phyloP scores from a whole-genome alignment of 2,329 filamentous ascomycete species.

The Aspergillus eucalypticola region DNA sequence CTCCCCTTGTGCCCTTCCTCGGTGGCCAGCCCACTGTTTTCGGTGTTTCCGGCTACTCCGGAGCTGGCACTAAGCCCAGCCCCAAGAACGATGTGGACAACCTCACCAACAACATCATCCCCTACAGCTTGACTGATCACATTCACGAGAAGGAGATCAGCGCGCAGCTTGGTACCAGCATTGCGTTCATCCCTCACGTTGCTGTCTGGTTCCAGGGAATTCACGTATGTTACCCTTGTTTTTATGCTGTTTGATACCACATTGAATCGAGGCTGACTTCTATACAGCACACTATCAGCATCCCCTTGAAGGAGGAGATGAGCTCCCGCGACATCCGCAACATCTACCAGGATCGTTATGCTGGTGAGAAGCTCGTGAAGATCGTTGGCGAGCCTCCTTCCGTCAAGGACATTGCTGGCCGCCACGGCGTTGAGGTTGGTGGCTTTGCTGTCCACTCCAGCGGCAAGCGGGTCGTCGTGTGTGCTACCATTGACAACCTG shows the following conservation, averaged over 20 bases:
- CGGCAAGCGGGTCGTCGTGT: slow-evolving; percentile 91
- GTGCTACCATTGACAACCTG: slow-evolving; percentile 89
- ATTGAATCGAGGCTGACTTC: slow-evolving; percentile 20
- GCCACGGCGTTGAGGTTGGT: slow-evolving; percentile 90
- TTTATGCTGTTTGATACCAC: neutral
- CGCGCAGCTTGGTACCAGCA: slow-evolving; percentile 68
- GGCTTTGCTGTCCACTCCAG: slow-evolving; percentile 90
- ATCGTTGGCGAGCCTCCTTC: slow-evolving; percentile 82
- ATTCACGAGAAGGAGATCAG: slow-evolving; percentile 93
- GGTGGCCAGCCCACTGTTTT: slow-evolving; percentile 80
- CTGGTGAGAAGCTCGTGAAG: slow-evolving; percentile 93
- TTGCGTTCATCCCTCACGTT: slow-evolving; percentile 91
- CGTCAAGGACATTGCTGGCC: slow-evolving; percentile 80
- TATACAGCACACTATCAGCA: slow-evolving; percentile 75
- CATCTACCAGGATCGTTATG: slow-evolving; percentile 93
- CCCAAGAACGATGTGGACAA: slow-evolving; percentile 88
- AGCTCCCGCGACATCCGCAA: slow-evolving; percentile 88
- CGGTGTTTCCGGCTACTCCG: slow-evolving; percentile 90
- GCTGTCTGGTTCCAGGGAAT: slow-evolving; percentile 98
- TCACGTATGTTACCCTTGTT: slow-evolving; percentile 50
- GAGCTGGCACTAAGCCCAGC: slow-evolving; percentile 89
- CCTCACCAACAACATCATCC: slow-evolving; percentile 83
- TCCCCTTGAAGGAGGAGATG: slow-evolving; percentile 84
- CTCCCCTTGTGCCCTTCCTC: slow-evolving; percentile 76
- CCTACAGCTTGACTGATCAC: slow-evolving; percentile 89